A percentile compares a stretch with the other conserved stretches of the same genome.
Evolutionary conservation across 108 stramenopile genomes (phyloP).

Genomic region (Fragilariopsis cylindrus): DNA sequence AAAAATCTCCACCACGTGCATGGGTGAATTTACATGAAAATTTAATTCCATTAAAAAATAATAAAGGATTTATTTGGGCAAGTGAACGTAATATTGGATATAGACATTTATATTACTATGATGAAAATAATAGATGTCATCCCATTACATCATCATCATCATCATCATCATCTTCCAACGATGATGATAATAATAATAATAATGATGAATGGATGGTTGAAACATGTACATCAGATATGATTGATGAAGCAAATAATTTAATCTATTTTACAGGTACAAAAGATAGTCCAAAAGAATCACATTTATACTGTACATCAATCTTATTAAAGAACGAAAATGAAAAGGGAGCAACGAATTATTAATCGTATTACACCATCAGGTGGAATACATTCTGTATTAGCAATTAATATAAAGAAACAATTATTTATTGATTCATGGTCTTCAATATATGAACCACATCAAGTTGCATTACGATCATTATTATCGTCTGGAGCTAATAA

Average conservation of each 20-base stretch:
- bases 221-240: constrained; percentile 44
- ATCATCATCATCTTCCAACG: constrained; percentile 62
- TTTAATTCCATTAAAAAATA: neutral
- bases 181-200: constrained; percentile 50
- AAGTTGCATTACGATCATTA: constrained; percentile 41
- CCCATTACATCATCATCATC: constrained; percentile 50
- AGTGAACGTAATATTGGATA: constrained; percentile 61
- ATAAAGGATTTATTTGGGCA: constrained; percentile 11
- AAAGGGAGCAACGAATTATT: neutral
- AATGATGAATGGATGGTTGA: constrained; percentile 9
- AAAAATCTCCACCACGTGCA: constrained; percentile 9
- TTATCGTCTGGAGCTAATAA: constrained; percentile 16
- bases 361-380: neutral
- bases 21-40: constrained; percentile 72
- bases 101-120: constrained; percentile 84
- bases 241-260: constrained; percentile 58
- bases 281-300: constrained; percentile 75
- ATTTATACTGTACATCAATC: constrained; percentile 79
- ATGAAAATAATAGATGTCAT: constrained; percentile 44
- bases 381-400: constrained; percentile 11
- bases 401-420: constrained; percentile 2
- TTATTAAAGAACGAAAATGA: neutral
- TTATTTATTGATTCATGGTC: constrained; percentile 5
- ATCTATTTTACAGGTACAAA: constrained; percentile 82
- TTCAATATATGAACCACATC: constrained; percentile 37